Base-by-base conservation (phyloP, 495 filamentous ascomycete genomes). In the Talaromyces thailandensis region DNA sequence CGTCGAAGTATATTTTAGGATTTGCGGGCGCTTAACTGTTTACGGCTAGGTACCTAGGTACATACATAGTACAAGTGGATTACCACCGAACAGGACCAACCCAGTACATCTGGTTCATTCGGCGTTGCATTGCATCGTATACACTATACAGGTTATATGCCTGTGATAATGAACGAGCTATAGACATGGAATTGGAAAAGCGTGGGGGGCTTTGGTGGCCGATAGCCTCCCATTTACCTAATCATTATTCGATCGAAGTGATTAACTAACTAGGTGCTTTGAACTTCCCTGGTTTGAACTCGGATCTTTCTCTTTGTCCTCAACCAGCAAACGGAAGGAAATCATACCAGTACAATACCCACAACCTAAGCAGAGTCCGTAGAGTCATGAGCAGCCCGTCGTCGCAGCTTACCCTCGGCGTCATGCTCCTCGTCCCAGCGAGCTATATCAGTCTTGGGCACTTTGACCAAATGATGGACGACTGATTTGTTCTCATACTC, bases 401-500 rank as follows among this genome's bases (percentile, higher is more conserved):
- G 56, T 32, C 62, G 23, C 21, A 64, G 45, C 28, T 72, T 69
- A 4, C 82, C 82, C 2, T 76, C 72, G 26, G 78, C 79, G 70
- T 88, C 84, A 67, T 86, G 82, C 11, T 77, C 75, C 18, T 71
- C 73, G 67, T 86, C 85, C 83, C 83, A 86, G 14, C 64, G 68
- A 0, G 43, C 72, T 32, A 88, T 23, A 40, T 83, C 74, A 2
- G 58, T 67, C 6, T 77, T 66, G 0, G 82, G 81, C 6, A 88
- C 76, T 64, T 82, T 85, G 32, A 84, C 73, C 4, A 87, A 67
- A 6, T 68, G 66, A 73, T 88, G 84, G 0, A 77, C 79, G 18
- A 70, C 72, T 4, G 79, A 75, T 7, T 78, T 80, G 56, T 77
- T 75, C 2, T 81, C 81, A 18, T 82, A 61, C 3, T 64, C 60